These are phyloP conservation scores for Tolypocladium ophioglossoides DNA, from an alignment of 2,329 filamentous ascomycete species.

Conservation along the genomic window DNA sequence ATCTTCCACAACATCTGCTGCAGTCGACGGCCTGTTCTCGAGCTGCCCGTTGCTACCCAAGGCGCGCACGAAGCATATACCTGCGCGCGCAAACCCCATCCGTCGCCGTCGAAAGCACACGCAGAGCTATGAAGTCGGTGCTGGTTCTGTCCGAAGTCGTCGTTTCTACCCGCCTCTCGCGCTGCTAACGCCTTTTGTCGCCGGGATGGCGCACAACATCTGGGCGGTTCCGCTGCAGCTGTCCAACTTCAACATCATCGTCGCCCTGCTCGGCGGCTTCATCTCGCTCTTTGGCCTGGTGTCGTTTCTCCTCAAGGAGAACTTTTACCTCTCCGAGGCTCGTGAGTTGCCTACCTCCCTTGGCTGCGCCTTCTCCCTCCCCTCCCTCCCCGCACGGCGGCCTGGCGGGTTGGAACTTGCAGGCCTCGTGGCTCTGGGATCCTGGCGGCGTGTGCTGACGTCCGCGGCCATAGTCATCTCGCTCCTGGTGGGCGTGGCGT, in stretches of 20 bases:
- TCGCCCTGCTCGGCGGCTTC: slow-evolving; percentile 74
- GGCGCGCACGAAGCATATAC: neutral
- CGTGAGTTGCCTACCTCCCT: slow-evolving; percentile 42
- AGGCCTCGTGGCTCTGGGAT: neutral
- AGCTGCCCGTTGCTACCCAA: neutral
- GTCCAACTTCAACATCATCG: slow-evolving; percentile 76
- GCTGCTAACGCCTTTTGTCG: slow-evolving; percentile 10
- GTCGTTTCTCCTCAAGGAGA: slow-evolving; percentile 82
- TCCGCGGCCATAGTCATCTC: slow-evolving; percentile 54
- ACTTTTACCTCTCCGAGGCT: slow-evolving; percentile 83
- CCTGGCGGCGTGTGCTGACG: neutral
- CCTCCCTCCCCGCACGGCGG: neutral
- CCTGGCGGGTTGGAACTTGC: neutral
- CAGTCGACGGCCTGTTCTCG: neutral
- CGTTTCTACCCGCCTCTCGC: neutral
- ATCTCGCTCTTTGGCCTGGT: slow-evolving; percentile 85
- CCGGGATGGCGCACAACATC: slow-evolving; percentile 12
- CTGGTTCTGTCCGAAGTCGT: slow-evolving; percentile 1
- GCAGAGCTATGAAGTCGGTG: slow-evolving; percentile 4
- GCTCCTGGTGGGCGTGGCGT: slow-evolving; percentile 64
- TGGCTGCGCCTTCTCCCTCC: neutral
- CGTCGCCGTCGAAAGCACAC: neutral
- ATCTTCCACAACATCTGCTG: neutral
- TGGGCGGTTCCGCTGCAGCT: slow-evolving; percentile 38
- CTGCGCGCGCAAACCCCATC: neutral